These are phyloP conservation scores for Nicotiana paniculata DNA, from an alignment of 257 asterid species.

Conservation along the genomic window DNA sequence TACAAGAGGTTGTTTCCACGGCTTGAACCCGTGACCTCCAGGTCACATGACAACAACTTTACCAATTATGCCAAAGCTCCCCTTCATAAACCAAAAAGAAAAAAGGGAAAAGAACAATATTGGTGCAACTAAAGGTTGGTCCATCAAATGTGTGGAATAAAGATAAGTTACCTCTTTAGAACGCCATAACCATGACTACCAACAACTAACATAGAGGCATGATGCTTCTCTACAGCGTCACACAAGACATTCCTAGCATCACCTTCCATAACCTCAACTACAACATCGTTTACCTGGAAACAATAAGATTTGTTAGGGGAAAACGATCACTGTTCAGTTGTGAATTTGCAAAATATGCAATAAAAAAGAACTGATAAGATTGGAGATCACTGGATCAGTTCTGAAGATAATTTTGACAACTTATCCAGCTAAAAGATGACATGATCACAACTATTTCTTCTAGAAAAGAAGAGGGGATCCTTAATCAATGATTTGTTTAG, in stretches of 20 bases:
- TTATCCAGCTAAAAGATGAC: background rate
- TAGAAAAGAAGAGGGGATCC: background rate
- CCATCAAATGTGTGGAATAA: background rate
- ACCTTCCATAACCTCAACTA: conserved; percentile 53
- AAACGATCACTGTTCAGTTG: background rate
- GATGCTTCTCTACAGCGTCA: conserved; percentile 76
- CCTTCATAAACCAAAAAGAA: too few species aligned
- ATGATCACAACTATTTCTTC: background rate
- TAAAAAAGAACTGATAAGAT: background rate
- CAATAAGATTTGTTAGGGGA: background rate
- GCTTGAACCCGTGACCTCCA: too few species aligned
- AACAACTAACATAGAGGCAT: conserved; percentile 66
- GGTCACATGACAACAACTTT: too few species aligned
- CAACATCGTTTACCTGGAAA: conserved; percentile 49
- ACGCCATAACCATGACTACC: conserved; percentile 99
- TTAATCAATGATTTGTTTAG: background rate
- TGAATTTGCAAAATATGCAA: background rate
- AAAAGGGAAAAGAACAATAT: background rate
- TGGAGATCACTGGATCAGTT: background rate
- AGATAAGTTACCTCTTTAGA: conserved; percentile 54
- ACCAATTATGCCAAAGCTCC: too few species aligned
- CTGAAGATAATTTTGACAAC: background rate
- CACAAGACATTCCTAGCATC: conserved; percentile 86
- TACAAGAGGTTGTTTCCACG: too few species aligned
- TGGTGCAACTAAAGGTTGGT: background rate